phyloP scores from a whole-genome alignment of 2,329 filamentous ascomycete genomes.

The Sporothrix luriei region DNA sequence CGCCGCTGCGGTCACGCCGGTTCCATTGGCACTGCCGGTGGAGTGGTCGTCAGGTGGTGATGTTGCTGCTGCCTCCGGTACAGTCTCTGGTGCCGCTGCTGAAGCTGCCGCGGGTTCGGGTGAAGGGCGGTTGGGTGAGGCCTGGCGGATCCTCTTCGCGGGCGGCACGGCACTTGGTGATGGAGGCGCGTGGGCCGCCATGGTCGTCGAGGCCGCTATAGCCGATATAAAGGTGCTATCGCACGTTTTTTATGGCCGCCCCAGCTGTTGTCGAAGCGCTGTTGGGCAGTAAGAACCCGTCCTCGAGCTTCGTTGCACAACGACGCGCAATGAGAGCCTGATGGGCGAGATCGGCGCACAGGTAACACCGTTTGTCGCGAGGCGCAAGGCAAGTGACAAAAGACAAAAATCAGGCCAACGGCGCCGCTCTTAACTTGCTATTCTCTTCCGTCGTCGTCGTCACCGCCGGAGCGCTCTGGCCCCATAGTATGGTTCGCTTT shows the following conservation, averaged over 20 bases:
- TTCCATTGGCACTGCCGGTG: slow-evolving; percentile 33
- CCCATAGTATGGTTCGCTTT: slow-evolving; percentile 22
- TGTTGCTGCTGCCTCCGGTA: background rate
- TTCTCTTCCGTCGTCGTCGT: slow-evolving; percentile 28
- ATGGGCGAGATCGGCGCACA: background rate
- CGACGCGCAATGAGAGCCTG: background rate
- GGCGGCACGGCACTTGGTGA: slow-evolving; percentile 55
- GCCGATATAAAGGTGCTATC: too few species aligned
- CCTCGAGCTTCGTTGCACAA: slow-evolving; percentile 3
- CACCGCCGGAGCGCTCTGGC: slow-evolving; percentile 15
- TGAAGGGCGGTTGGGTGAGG: slow-evolving; percentile 53
- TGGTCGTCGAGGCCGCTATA: slow-evolving; percentile 36
- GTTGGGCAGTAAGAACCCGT: background rate
- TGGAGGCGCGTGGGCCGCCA: slow-evolving; percentile 54
- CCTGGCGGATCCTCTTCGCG: slow-evolving; percentile 60
- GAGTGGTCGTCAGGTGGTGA: slow-evolving; percentile 22
- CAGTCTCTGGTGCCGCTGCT: background rate
- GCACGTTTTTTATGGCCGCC: too few species aligned
- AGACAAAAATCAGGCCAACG: background rate
- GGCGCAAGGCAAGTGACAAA: background rate
- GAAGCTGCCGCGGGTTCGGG: slow-evolving; percentile 43
- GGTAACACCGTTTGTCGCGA: background rate
- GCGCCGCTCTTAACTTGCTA: slow-evolving; percentile 13
- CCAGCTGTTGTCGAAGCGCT: background rate
- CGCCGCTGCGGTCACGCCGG: slow-evolving; percentile 40